Percentiles rank a stretch among this genome's conserved stretches.
Evolutionary conservation across 495 filamentous ascomycete species (phyloP).

Genomic region (Hypoxylon cercidicola): DNA sequence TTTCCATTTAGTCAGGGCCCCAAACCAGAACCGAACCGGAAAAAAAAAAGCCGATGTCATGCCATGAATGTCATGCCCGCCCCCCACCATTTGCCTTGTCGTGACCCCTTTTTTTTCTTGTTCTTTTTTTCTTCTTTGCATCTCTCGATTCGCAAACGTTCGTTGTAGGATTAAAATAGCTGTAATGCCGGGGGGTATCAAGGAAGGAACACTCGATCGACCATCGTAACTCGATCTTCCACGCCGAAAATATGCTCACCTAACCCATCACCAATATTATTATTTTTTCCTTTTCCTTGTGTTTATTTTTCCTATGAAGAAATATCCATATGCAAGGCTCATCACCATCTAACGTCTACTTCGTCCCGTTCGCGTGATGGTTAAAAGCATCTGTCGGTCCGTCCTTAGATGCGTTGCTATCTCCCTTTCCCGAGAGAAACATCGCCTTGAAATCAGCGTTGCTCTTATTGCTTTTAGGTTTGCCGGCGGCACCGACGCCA

Average conservation of each 20-base stretch:
- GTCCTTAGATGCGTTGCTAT: constrained; percentile 6
- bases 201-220: constrained; percentile 38
- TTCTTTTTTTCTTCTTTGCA: constrained; percentile 8
- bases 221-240: constrained; percentile 33
- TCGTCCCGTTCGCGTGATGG: constrained; percentile 15
- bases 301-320: constrained; percentile 3
- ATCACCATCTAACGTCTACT: not conserved
- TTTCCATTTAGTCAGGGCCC: not conserved
- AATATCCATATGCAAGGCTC: constrained; percentile 13
- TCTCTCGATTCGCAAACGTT: not conserved
- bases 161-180: not conserved
- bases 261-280: constrained; percentile 8
- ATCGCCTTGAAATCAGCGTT: constrained; percentile 91
- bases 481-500: constrained; percentile 43
- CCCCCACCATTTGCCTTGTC: constrained; percentile 15
- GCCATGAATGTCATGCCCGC: constrained; percentile 35
- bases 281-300: not conserved
- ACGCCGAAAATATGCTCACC: constrained; percentile 24
- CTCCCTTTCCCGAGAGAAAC: constrained; percentile 59
- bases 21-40: constrained; percentile 5
- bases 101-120: constrained; percentile 5
- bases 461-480: constrained; percentile 70
- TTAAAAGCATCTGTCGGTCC: not conserved
- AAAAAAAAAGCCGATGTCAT: constrained; percentile 22
- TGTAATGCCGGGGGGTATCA: constrained; percentile 41